Base-by-base conservation (phyloP, 169 alveolate genomes). In the Miamiensis avidus region DNA sequence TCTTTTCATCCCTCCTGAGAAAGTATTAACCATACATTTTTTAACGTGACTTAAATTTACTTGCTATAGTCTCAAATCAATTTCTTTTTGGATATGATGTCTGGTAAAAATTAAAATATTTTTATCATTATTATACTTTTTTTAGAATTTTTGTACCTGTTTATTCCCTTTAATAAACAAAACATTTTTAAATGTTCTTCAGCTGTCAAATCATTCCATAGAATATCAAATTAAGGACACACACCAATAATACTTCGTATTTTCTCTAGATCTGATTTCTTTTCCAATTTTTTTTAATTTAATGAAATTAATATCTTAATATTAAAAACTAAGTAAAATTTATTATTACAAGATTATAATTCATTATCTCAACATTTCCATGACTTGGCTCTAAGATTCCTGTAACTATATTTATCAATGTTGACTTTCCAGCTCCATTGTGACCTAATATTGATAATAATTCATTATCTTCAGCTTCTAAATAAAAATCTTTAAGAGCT, bases 401-500 rank as follows among this genome's bases (percentile, higher is more conserved):
- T 32, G 96, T 92, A 31, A 94, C 69, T 72, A 96, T 90, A 75
- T 89, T 89, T 81, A 97, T 93, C 86, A 97, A 89, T 0, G 99
- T 97, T 26, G 98, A 89, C 87, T 97, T 97, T 29, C 99, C 99
- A 30, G 99, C 99, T 0, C 99, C 99, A 85, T 97, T 97, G 85
- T 95, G 97, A 6, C 99, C 99, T 34, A 97, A 89, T 34, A 97
- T 88, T 32, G 97, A 97, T 78, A 97, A 81, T 29, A 96, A 87
- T 88, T 97, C 98, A 29, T 94, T 95, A 33, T 91, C 90, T 34
- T 92, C 89, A 31, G 94, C 85, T 78, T 95, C 94, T n/a, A 96
- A 89, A 64, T 91, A 88, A 0, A 94, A 75, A 78, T 92, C 93
- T 82, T 92, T 93, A 1, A 94, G 84, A 6, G 98, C 97, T 74